phyloP scores from a whole-genome alignment of 179 eudicot genomes.

The Nepenthes alata region DNA sequence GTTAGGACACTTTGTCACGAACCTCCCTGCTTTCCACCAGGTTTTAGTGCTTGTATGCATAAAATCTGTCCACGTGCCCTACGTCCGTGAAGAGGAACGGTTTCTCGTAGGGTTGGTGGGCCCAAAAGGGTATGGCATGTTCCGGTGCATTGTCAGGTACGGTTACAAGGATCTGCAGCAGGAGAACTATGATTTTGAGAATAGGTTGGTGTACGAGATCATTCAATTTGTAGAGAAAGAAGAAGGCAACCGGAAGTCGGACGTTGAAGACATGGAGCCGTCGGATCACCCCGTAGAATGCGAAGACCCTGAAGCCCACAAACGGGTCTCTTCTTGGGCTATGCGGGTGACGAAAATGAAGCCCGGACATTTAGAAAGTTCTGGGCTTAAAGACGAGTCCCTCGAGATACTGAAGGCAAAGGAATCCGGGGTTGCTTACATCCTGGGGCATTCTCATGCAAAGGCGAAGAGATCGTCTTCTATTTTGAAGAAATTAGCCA shows the following conservation, averaged over 20 bases:
- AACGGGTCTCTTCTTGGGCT: conserved; percentile 9
- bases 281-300: conserved; percentile 5
- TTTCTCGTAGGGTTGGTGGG: conserved; percentile 38
- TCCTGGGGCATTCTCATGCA: conserved; percentile 54
- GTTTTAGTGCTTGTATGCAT: conserved; percentile 44
- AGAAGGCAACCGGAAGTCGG: conserved; percentile 7
- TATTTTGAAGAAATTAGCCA: conserved; percentile 33
- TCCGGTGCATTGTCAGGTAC: conserved; percentile 42
- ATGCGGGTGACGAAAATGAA: conserved; percentile 8
- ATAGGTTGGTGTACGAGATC: conserved; percentile 21
- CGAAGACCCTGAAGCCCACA: conserved; percentile 14
- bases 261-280: conserved; percentile 6
- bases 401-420: conserved; percentile 35
- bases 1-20: conserved; percentile 57
- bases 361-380: conserved; percentile 5
- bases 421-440: conserved; percentile 53
- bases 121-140: conserved; percentile 41
- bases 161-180: conserved; percentile 56
- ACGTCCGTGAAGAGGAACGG: conserved; percentile 31
- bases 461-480: conserved; percentile 50
- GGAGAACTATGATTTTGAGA: conserved; percentile 46
- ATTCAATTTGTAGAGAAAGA: conserved; percentile 29
- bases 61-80: conserved; percentile 42
- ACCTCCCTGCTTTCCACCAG: conserved; percentile 61
- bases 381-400: conserved; percentile 25